Percentiles rank a stretch among this genome's conserved stretches.
phyloP scores from a whole-genome alignment of 257 asterid genomes.

The Phtheirospermum japonicum region DNA sequence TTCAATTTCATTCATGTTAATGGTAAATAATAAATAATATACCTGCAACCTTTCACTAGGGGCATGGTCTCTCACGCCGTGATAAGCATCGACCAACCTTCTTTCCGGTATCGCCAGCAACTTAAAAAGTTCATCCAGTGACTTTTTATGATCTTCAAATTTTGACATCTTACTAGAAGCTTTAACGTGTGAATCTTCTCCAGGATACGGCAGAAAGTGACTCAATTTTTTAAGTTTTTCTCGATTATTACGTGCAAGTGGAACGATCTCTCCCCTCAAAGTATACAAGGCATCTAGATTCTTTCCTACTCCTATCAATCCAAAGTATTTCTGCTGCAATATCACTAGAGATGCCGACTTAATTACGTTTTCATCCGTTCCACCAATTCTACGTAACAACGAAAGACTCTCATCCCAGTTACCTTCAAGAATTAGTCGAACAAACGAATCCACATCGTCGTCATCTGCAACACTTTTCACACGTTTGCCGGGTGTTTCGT shows the following conservation, averaged over 20 bases:
- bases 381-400: background rate
- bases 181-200: background rate
- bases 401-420: background rate
- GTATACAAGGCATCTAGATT: background rate
- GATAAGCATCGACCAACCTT: background rate
- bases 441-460: background rate
- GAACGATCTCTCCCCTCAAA: background rate
- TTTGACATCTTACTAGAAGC: background rate
- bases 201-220: background rate
- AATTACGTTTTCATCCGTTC: background rate
- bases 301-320: background rate
- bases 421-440: background rate
- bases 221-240: background rate
- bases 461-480: background rate
- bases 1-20: background rate
- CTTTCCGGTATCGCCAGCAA: background rate
- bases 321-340: background rate
- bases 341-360: background rate
- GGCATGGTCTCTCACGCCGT: background rate
- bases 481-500: background rate
- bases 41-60: conserved; percentile 3
- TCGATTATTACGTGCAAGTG: background rate
- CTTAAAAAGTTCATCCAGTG: background rate
- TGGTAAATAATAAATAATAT: background rate
- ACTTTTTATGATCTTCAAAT: background rate